These are phyloP conservation scores for Thuja plicata DNA, from an alignment of 83 land plant genomes.

Conservation along the genomic window DNA sequence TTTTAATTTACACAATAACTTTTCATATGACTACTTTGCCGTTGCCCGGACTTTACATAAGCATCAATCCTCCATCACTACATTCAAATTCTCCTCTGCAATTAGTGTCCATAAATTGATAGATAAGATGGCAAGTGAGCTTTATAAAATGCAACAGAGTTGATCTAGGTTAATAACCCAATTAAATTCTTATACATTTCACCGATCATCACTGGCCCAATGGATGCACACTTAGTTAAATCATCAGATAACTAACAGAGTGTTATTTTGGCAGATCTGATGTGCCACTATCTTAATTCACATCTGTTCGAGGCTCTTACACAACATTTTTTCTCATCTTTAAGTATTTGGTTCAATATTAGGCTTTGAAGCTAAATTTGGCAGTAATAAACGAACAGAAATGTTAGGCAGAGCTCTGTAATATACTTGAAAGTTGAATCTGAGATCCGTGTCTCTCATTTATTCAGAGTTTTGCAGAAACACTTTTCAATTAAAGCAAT, in stretches of 20 bases:
- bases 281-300: background rate
- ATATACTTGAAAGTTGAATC: slow-evolving; percentile 1
- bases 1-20: no score
- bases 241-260: background rate
- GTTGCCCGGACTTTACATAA: background rate
- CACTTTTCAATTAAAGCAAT: slow-evolving; percentile 33
- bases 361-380: background rate
- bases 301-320: background rate
- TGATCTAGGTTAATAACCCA: background rate
- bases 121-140: background rate
- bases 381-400: background rate
- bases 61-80: background rate
- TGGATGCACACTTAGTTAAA: background rate
- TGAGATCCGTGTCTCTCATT: background rate
- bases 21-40: background rate
- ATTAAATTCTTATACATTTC: background rate
- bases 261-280: background rate
- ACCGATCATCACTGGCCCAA: background rate
- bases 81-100: background rate
- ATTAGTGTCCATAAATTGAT: background rate
- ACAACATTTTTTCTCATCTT: background rate
- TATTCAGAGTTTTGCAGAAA: background rate
- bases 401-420: background rate
- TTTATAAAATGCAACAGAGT: background rate
- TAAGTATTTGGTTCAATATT: background rate